A percentile compares a stretch with the other conserved stretches of the same genome.
Evolutionary conservation across 179 eudicot species (phyloP).

Genomic region (Drosera spatulata): DNA sequence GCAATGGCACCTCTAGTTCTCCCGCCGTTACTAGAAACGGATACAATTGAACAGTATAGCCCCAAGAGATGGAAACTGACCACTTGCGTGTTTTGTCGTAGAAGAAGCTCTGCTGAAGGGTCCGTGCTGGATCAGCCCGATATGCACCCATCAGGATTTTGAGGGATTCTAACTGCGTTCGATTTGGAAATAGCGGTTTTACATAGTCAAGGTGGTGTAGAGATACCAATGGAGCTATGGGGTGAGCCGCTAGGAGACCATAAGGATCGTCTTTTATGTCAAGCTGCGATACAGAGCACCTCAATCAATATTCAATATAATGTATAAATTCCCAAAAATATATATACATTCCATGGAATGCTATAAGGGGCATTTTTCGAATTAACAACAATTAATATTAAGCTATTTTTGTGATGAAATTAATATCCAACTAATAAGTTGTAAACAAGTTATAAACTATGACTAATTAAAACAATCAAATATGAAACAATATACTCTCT

Average conservation of each 20-base stretch:
- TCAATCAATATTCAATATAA: too few species aligned
- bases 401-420: too few species aligned
- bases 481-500: too few species aligned
- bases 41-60: slow-evolving; percentile 77
- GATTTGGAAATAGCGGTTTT: slow-evolving; percentile 51
- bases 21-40: slow-evolving; percentile 33
- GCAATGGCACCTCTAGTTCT: slow-evolving; percentile 50
- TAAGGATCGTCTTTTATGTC: slow-evolving; percentile 75
- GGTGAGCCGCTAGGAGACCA: slow-evolving; percentile 86
- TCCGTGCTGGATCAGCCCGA: slow-evolving; percentile 44
- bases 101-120: slow-evolving; percentile 68
- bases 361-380: too few species aligned
- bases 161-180: slow-evolving; percentile 42
- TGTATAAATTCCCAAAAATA: too few species aligned
- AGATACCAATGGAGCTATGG: slow-evolving; percentile 72
- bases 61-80: slow-evolving; percentile 93
- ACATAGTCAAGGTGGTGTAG: slow-evolving; percentile 85
- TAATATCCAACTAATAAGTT: too few species aligned
- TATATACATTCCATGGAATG: too few species aligned
- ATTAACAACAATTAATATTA: too few species aligned
- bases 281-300: slow-evolving; percentile 23
- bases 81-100: slow-evolving; percentile 43
- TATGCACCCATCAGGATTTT: slow-evolving; percentile 37
- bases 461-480: too few species aligned
- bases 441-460: too few species aligned